Evolutionary conservation across 164 flowering plant species (phyloP).

Genomic region (Macadamia integrifolia): DNA sequence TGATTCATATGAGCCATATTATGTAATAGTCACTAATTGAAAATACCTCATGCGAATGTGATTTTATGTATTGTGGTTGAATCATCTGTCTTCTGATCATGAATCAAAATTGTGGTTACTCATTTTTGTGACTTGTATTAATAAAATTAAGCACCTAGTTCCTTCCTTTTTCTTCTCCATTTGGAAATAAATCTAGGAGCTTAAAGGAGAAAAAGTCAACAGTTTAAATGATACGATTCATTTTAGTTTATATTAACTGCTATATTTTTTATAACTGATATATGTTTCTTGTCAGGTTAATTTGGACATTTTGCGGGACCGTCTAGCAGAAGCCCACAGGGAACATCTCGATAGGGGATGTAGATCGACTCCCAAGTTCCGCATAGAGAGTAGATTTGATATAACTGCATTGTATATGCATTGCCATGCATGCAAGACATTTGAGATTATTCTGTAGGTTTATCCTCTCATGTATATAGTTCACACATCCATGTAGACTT

Average conservation of each 20-base stretch:
- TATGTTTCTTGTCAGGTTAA: slow-evolving; percentile 40
- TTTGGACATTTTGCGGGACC: slow-evolving; percentile 43
- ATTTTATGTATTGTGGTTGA: no score
- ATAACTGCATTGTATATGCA: slow-evolving; percentile 69
- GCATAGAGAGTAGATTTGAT: slow-evolving; percentile 53
- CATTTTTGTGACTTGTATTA: no score
- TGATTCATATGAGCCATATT: background rate
- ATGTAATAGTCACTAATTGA: no score
- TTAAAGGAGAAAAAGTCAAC: background rate
- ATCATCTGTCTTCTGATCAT: no score
- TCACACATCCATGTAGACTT: background rate
- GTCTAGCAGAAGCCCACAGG: slow-evolving; percentile 63
- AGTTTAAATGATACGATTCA: background rate
- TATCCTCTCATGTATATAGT: background rate
- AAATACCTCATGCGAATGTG: no score
- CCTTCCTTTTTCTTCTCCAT: no score
- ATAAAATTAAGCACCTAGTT: background rate
- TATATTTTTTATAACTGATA: background rate
- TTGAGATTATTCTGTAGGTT: slow-evolving; percentile 65
- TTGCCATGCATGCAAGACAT: slow-evolving; percentile 58
- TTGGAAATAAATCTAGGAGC: background rate
- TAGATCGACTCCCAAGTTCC: slow-evolving; percentile 58
- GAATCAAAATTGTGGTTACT: no score
- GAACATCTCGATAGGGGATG: slow-evolving; percentile 91
- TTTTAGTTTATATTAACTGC: background rate